Conservation (phyloP, 768 basidiomycete genomes). For the Pleurotus cornucopiae region DNA sequence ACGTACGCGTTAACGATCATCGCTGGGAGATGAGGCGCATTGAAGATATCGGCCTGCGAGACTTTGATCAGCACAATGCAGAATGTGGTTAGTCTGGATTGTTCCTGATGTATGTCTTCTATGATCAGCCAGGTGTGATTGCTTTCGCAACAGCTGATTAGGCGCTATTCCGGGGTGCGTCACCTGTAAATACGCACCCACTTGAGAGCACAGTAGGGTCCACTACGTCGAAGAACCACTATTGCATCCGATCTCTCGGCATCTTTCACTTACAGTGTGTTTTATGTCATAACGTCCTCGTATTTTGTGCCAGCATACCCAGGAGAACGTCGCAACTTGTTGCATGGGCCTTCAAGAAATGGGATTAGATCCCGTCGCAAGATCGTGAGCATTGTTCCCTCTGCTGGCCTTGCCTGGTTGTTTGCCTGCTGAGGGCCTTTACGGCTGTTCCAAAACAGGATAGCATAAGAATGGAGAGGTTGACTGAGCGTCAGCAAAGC, state of each 20-base stretch:
- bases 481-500: too few relatives aligned
- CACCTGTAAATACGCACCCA: slow-evolving; percentile 1
- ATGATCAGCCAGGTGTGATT: neutral
- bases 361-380: too few relatives aligned
- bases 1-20: neutral
- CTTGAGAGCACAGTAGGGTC: slow-evolving; percentile 2
- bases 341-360: neutral
- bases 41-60: neutral
- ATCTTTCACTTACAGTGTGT: neutral
- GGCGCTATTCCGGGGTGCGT: neutral
- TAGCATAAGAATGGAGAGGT: too few relatives aligned
- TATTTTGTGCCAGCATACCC: neutral
- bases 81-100: slow-evolving; percentile 1
- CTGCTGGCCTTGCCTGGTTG: too few relatives aligned
- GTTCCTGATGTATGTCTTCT: slow-evolving; percentile 2
- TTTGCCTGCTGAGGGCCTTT: too few relatives aligned
- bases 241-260: slow-evolving; percentile 4
- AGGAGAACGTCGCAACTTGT: neutral
- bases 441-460: too few relatives aligned
- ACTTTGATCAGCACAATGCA: neutral
- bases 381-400: too few relatives aligned
- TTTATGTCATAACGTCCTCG: slow-evolving; percentile 1
- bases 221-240: slow-evolving; percentile 3
- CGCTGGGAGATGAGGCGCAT: neutral
- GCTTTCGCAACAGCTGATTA: neutral